phyloP scores from a whole-genome alignment of 2,329 filamentous ascomycete genomes.

The Cryphonectria radicalis region DNA sequence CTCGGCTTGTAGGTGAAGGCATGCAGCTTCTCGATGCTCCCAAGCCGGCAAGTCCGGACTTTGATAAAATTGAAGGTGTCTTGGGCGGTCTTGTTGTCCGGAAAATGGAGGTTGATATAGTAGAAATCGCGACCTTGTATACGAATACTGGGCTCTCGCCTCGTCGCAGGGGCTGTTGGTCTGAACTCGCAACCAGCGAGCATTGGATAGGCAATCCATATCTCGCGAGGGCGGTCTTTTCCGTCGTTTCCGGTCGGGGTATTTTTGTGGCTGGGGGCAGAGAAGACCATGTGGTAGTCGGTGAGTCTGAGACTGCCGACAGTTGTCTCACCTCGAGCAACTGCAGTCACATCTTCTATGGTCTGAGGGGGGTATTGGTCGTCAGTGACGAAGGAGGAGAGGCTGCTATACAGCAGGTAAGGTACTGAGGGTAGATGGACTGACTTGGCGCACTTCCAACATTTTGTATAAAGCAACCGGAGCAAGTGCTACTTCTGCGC shows the following conservation, averaged over 20 bases:
- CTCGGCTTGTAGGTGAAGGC: constrained; percentile 77
- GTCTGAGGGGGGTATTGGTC: constrained; percentile 41
- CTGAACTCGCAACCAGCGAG: constrained; percentile 80
- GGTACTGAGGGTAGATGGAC: background rate
- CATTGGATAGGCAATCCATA: constrained; percentile 95
- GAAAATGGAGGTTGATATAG: constrained; percentile 89
- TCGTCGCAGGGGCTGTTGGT: constrained; percentile 70
- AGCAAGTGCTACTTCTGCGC: constrained; percentile 10
- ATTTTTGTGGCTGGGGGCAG: constrained; percentile 43
- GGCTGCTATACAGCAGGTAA: background rate
- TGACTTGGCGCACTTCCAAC: constrained; percentile 35
- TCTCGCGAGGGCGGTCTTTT: constrained; percentile 57
- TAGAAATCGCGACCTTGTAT: constrained; percentile 92
- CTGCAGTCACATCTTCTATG: constrained; percentile 63
- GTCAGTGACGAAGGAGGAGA: constrained; percentile 10
- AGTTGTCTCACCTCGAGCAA: constrained; percentile 61
- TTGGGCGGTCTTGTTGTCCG: constrained; percentile 72
- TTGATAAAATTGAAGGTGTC: constrained; percentile 90
- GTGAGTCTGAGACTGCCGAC: constrained; percentile 64
- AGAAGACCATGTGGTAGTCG: constrained; percentile 65
- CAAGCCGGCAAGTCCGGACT: constrained; percentile 77
- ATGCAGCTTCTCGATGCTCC: constrained; percentile 84
- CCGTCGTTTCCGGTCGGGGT: constrained; percentile 22
- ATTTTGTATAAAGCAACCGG: constrained; percentile 22
- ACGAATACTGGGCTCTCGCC: constrained; percentile 79